Base-by-base conservation (phyloP, 208 protist genomes). In the Herpetomonas muscarum region DNA sequence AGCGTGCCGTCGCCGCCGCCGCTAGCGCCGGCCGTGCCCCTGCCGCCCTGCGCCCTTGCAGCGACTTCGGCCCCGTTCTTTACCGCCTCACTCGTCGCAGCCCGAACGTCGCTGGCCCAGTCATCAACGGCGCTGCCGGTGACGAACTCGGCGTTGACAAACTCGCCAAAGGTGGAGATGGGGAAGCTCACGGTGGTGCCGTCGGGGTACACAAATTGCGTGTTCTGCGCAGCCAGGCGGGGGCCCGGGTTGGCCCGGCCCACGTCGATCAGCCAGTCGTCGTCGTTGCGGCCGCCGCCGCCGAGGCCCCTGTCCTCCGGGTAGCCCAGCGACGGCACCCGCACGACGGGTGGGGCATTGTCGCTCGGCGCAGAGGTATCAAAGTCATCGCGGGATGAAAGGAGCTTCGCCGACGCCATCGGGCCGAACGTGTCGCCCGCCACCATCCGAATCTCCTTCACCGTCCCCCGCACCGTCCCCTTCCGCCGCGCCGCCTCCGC, bases 131-230 rank as follows among this genome's bases (percentile, higher is more conserved):
- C 41, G 41, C 10, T 5, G 15, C 15, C 10, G 41, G 10, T 22
- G 15, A 46, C 22, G 15, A 46, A 59, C 47, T 62, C 55, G 4
- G 65, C 65, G 29, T 49, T 62, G 15, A 71, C 54, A 1, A 65
- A 28, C 29, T 71, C 65, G 46, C 65, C 65, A 42, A 71, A 71
- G 22, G 65, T 71, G 29, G 65, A 71, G 21, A 57, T 52, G 53
- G 65, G 65, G 25, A 61, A 71, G 39, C 53, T 64, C 4, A 71
- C 59, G 39, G 49, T 31, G 21, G 41, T 71, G 29, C 65, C 65
- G 58, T 71, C 51, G 1, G 65, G 65, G 58, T 71, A 71, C 21
- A 48, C 56, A 54, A 60, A 64, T 53, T 64, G 56, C 19, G 56
- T 70, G 41, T 56, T 45, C 21, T 44, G 42, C 29, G 48, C 55